These are phyloP conservation scores for Teunomyces funiuensis DNA, from an alignment of 805 yeast genomes.

Conservation along the genomic window DNA sequence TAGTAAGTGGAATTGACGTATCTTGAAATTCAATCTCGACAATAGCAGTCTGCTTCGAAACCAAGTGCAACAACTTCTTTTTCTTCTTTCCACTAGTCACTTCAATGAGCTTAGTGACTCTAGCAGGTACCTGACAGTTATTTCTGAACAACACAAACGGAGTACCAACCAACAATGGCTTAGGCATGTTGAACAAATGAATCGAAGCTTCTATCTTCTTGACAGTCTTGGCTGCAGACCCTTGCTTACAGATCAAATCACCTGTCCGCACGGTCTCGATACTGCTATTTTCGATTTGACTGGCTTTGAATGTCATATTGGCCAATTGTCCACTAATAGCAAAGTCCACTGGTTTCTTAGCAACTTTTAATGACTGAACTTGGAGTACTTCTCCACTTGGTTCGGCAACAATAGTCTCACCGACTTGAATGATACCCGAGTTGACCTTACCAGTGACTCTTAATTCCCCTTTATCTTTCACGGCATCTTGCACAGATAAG, in stretches of 20 bases:
- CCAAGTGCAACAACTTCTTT: conserved; percentile 48
- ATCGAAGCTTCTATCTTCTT: conserved; percentile 28
- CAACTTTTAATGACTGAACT: conserved; percentile 39
- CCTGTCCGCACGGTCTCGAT: conserved; percentile 63
- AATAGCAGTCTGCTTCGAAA: conserved; percentile 57
- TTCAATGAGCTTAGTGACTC: conserved; percentile 47
- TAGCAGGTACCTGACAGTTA: conserved; percentile 68
- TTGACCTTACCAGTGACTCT: conserved; percentile 63
- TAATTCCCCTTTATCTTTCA: conserved; percentile 47
- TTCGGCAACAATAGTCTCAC: conserved; percentile 58
- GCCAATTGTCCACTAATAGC: conserved; percentile 61
- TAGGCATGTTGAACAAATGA: conserved; percentile 43
- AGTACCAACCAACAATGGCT: conserved; percentile 79
- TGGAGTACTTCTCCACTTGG: conserved; percentile 50
- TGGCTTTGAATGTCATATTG: conserved; percentile 46
- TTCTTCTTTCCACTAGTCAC: conserved; percentile 21
- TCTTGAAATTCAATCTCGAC: conserved; percentile 55
- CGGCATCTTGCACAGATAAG: conserved; percentile 64
- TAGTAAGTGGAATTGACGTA: conserved; percentile 52
- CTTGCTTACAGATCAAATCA: conserved; percentile 42
- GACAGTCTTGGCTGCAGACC: conserved; percentile 25
- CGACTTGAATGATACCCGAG: conserved; percentile 68
- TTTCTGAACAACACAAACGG: conserved; percentile 78
- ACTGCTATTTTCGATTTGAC: conserved; percentile 49
- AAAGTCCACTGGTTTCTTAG: conserved; percentile 47